phyloP scores from a whole-genome alignment of 495 filamentous ascomycete species.

The Neurospora sp. region DNA sequence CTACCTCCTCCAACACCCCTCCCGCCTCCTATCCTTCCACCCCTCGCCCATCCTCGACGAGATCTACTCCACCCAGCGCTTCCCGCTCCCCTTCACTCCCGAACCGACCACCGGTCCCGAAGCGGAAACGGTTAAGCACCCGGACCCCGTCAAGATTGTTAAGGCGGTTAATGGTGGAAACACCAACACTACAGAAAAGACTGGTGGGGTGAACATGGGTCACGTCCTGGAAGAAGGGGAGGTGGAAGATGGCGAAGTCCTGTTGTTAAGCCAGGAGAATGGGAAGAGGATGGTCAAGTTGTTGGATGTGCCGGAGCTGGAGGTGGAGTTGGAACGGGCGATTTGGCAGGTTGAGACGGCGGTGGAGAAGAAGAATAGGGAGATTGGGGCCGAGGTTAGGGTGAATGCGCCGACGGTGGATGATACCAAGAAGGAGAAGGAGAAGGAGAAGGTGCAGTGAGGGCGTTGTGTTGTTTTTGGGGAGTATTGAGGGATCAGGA shows the following conservation, averaged over 20 bases:
- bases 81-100: conserved; percentile 17
- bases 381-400: conserved; percentile 8
- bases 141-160: conserved; percentile 10
- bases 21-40: conserved; percentile 48
- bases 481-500: not conserved
- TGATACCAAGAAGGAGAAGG: conserved; percentile 14
- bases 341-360: conserved; percentile 74
- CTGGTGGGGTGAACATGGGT: not conserved
- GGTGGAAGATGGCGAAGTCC: conserved; percentile 37
- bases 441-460: conserved; percentile 17
- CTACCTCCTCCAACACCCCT: conserved; percentile 56
- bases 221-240: not conserved
- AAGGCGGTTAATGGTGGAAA: conserved; percentile 3
- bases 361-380: conserved; percentile 42
- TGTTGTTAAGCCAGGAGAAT: conserved; percentile 50
- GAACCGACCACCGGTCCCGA: conserved; percentile 15
- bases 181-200: conserved; percentile 5
- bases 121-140: conserved; percentile 13
- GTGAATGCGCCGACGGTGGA: conserved; percentile 4
- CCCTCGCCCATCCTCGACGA: conserved; percentile 59
- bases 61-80: conserved; percentile 49
- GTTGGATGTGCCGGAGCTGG: conserved; percentile 71
- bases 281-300: conserved; percentile 55
- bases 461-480: not conserved
- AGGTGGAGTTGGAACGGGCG: conserved; percentile 80